phyloP scores from a whole-genome alignment of 169 alveolate genomes.

The Plasmodium coatneyi region DNA sequence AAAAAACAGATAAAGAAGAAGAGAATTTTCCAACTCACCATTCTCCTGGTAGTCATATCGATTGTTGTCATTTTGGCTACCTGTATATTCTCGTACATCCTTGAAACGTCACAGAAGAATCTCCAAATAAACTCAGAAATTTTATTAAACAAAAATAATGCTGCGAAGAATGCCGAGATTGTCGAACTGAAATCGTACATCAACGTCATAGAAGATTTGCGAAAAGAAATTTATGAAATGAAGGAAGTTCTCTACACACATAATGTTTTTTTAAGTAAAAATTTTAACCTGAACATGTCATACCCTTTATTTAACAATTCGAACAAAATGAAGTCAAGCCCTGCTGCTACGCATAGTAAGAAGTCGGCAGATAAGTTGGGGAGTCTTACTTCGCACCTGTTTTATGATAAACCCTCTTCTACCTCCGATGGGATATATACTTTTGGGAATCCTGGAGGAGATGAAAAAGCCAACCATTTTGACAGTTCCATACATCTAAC shows the following conservation, averaged over 20 bases:
- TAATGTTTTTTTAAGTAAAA: conserved; percentile 25
- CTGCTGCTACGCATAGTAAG: conserved; percentile 11
- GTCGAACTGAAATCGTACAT: conserved; percentile 39
- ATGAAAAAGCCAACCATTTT: not conserved
- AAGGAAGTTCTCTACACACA: conserved; percentile 57
- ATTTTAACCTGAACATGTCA: conserved; percentile 38
- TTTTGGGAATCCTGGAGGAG: not conserved
- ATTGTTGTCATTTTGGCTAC: conserved; percentile 31
- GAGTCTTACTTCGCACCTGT: conserved; percentile 24
- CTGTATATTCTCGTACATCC: conserved; percentile 24
- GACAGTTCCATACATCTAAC: not conserved
- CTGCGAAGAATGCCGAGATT: conserved; percentile 10
- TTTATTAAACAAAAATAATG: conserved; percentile 1
- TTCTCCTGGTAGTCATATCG: conserved; percentile 20
- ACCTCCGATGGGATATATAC: not conserved
- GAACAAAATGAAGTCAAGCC: conserved; percentile 30
- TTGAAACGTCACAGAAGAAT: conserved; percentile 55
- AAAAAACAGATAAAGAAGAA: conserved; percentile 37
- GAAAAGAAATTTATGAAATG: conserved; percentile 59
- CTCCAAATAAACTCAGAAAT: conserved; percentile 15
- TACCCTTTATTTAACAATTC: conserved; percentile 36
- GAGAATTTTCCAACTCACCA: conserved; percentile 17
- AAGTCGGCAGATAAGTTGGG: conserved; percentile 17
- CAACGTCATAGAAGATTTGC: conserved; percentile 55
- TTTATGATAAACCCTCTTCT: not conserved